These are phyloP conservation scores for Ustilago curta DNA, from an alignment of 1,284 basidiomycete genomes.

Conservation along the genomic window DNA sequence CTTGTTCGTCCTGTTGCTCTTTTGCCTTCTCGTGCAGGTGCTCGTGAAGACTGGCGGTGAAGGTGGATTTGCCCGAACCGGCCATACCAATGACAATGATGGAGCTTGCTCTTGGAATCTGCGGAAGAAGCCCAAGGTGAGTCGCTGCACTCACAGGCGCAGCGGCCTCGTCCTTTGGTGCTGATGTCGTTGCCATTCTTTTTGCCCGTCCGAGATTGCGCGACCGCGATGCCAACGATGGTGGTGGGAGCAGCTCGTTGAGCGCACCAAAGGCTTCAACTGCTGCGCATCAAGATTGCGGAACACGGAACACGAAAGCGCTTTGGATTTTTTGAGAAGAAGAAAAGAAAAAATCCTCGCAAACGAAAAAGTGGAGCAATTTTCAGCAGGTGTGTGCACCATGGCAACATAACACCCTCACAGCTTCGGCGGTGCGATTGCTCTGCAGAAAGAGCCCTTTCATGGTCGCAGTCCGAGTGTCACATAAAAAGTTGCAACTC, in stretches of 20 bases:
- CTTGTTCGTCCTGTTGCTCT: conserved; percentile 28
- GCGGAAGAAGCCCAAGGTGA: conserved; percentile 48
- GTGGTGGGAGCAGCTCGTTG: background rate
- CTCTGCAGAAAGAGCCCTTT: background rate
- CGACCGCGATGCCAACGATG: background rate
- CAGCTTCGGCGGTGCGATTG: background rate
- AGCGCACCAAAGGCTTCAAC: background rate
- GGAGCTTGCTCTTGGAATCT: conserved; percentile 61
- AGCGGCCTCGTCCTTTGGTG: conserved; percentile 2
- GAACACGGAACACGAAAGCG: conserved; percentile 12
- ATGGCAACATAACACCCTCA: background rate
- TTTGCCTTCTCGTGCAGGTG: conserved; percentile 47
- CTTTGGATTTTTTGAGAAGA: conserved; percentile 1
- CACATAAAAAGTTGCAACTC: background rate
- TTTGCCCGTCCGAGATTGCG: background rate
- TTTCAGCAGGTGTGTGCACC: background rate
- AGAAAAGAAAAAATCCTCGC: conserved; percentile 3
- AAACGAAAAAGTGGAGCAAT: conserved; percentile 13
- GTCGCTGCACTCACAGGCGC: conserved; percentile 26
- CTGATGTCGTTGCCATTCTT: conserved; percentile 28
- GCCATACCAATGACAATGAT: conserved; percentile 80
- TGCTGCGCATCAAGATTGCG: conserved; percentile 1
- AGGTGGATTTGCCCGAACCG: conserved; percentile 94
- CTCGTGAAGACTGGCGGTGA: conserved; percentile 75
- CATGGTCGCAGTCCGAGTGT: background rate